phyloP scores from a whole-genome alignment of 2,329 filamentous ascomycete species.

The Calycina herbarum region DNA sequence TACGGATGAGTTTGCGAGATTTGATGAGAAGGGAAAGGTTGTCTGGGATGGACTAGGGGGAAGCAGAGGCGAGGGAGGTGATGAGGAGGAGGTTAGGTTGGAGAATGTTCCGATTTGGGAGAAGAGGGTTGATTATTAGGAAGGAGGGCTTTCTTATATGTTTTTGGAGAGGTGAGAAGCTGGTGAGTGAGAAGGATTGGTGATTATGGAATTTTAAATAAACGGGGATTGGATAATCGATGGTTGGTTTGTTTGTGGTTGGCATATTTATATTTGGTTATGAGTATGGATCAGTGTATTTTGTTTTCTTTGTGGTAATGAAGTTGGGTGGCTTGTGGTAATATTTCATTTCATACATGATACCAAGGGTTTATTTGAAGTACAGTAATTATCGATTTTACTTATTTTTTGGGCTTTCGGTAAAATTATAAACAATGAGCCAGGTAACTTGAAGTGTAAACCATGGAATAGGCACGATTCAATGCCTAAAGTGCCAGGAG shows the following conservation, averaged over 20 bases:
- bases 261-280: neutral
- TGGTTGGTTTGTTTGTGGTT: neutral
- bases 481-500: no score
- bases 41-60: constrained; percentile 43
- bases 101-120: constrained; percentile 30
- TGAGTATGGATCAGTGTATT: no score
- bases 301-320: no score
- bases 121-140: constrained; percentile 33
- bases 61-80: constrained; percentile 39
- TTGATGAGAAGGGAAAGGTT: constrained; percentile 69
- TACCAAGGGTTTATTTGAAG: no score
- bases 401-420: no score
- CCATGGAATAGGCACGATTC: no score
- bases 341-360: no score
- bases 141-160: neutral
- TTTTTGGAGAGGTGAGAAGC: neutral
- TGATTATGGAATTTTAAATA: neutral
- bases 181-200: neutral
- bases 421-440: no score
- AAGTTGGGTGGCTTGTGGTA: no score
- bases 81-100: constrained; percentile 40
- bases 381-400: no score
- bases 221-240: neutral
- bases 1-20: constrained; percentile 71
- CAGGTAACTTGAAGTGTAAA: no score